Evolutionary conservation across 768 basidiomycete species (phyloP).

Genomic region (Xanthoconium stramineum): DNA sequence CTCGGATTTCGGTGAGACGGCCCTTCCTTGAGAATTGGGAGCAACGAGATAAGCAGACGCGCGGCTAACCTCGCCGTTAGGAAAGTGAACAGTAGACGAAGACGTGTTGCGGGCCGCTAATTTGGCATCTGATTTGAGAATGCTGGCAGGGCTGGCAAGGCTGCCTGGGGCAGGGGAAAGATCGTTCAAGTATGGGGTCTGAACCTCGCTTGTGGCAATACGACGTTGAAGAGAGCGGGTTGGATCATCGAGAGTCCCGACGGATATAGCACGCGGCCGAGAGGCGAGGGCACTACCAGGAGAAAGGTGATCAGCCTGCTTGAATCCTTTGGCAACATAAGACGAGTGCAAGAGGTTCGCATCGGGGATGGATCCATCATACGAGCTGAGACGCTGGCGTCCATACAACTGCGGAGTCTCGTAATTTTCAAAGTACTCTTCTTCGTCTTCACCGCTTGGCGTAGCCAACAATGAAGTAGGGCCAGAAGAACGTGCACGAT

Average conservation of each 20-base stretch:
- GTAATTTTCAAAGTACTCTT: constrained; percentile 69
- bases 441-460: constrained; percentile 65
- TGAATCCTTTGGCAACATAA: constrained; percentile 71
- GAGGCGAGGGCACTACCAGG: constrained; percentile 39
- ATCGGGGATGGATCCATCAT: constrained; percentile 53
- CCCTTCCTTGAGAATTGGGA: constrained; percentile 64
- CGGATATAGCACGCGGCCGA: constrained; percentile 81
- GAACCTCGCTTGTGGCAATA: constrained; percentile 53
- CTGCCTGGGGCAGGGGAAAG: constrained; percentile 39
- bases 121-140: constrained; percentile 61
- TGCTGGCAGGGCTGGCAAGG: constrained; percentile 35
- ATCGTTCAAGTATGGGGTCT: constrained; percentile 56
- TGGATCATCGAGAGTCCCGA: constrained; percentile 83
- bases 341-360: constrained; percentile 52
- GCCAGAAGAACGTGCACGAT: constrained; percentile 62
- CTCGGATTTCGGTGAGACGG: constrained; percentile 83
- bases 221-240: constrained; percentile 67
- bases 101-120: constrained; percentile 41
- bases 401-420: constrained; percentile 39
- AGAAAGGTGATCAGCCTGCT: constrained; percentile 64
- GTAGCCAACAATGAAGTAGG: constrained; percentile 62
- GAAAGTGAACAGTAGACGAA: constrained; percentile 64
- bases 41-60: constrained; percentile 68
- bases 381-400: constrained; percentile 60
- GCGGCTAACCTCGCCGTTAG: constrained; percentile 57